phyloP scores from a whole-genome alignment of 75 land plant genomes.

The Ceratopteris richardii region DNA sequence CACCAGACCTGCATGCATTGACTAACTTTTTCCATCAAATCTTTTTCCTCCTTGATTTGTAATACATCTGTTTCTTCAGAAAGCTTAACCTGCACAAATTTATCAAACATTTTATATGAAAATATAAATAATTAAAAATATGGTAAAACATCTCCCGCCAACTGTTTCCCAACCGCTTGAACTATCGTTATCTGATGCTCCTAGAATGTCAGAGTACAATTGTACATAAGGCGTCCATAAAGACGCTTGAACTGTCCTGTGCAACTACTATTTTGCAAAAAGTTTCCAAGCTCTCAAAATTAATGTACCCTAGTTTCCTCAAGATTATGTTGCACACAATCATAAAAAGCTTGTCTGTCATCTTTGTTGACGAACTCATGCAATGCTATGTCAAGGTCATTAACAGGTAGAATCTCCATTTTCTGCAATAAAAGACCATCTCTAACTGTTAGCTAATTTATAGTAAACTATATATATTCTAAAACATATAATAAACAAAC shows the following conservation, averaged over 20 bases:
- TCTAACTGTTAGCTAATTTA: not conserved
- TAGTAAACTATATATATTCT: not conserved
- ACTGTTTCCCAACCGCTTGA: no score
- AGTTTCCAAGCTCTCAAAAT: no score
- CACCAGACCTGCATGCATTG: constrained; percentile 68
- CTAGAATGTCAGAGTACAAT: no score
- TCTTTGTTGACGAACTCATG: constrained; percentile 98
- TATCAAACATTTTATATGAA: no score
- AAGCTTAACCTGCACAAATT: constrained; percentile 54
- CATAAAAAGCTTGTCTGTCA: constrained; percentile 81
- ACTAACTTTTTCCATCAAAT: constrained; percentile 71
- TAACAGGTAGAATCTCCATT: constrained; percentile 97
- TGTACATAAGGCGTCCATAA: no score
- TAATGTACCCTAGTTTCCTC: constrained; percentile 79
- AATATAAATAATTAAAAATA: no score
- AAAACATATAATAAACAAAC: no score
- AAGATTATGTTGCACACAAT: constrained; percentile 77
- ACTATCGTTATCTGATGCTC: no score
- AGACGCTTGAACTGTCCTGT: no score
- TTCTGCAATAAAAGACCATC: constrained; percentile 47
- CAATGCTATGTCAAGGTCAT: constrained; percentile 88
- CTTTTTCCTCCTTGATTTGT: constrained; percentile 69
- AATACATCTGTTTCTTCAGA: constrained; percentile 47
- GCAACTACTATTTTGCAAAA: no score
- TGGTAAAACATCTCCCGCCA: no score